Evolutionary conservation across 2,329 filamentous ascomycete species (phyloP), one percentile per base, ranked within the genome.

Genomic region (Pyrenochaeta sp.): DNA sequence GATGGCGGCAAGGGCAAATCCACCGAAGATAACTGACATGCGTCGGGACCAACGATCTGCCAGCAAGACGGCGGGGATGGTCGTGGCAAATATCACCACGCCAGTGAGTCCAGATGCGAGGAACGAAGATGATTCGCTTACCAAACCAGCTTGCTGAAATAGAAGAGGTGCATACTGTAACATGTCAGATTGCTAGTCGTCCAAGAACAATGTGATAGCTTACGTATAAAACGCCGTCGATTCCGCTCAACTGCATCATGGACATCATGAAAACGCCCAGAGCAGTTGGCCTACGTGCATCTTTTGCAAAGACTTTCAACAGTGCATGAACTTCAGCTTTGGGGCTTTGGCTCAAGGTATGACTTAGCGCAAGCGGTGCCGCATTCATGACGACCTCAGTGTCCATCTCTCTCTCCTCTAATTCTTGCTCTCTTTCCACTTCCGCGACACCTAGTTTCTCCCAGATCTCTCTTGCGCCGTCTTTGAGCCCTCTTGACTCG

Each of bases 211-310:
- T 38, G 7, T 11, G 3, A 17, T 7, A 27, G 70, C 76, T 61
- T 59, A 82, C 81, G 44, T 84, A 86, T 17, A 84, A 72, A 4
- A 86, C 77, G 0, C 80, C 83, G 51, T 87, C 84, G 35, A 86
- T 86, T 0, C 84, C 83, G 19, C 74, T 80, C 0, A 86, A 67
- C 53, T 87, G 84, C 21, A 82, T 75, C 74, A 84, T 82, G 2
- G 73, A 77, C 61, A 86, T 77, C 38, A 84, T 63, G 48, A 85
- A 85, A 0, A 82, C 71, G 1, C 77, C 82, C 13, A 85, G 65
- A 15, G 44, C n/a, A 6, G 34, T 19, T 2, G 30, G 37, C 4
- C 26, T 20, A 14, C 48, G 48, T 7, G 24, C 9, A 1, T 51
- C 35, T 1, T 27, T 1, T 6, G 42, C 23, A 26, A 51, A 47